Conservation (phyloP, 495 filamentous ascomycete species). For the Lasiosphaeria miniovina region DNA sequence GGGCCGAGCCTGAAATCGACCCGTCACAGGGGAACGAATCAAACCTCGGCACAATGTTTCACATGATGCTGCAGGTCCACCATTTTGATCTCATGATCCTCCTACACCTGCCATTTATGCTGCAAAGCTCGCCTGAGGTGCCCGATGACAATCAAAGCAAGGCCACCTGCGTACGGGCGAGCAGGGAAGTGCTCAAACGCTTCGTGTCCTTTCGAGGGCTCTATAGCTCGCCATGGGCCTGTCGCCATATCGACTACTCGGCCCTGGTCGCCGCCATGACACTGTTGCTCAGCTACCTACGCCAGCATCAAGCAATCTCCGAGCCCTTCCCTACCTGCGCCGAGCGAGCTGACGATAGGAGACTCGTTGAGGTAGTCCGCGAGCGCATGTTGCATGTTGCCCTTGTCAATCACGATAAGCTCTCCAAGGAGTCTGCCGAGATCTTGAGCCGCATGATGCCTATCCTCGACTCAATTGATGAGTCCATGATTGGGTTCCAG, state of each 20-base stretch:
- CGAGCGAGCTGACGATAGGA: conserved; percentile 37
- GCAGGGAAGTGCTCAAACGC: conserved; percentile 39
- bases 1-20: conserved; percentile 25
- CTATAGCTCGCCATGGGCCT: conserved; percentile 35
- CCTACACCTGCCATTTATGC: conserved; percentile 48
- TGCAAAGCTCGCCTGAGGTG: conserved; percentile 40
- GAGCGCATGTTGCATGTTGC: conserved; percentile 40
- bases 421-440: conserved; percentile 37
- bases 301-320: conserved; percentile 25
- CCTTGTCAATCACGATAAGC: conserved; percentile 35
- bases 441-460: conserved; percentile 45
- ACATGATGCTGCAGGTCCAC: conserved; percentile 44
- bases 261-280: conserved; percentile 46
- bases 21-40: conserved; percentile 13
- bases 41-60: conserved; percentile 24
- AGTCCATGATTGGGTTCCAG: conserved; percentile 1
- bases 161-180: conserved; percentile 38
- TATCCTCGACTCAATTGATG: conserved; percentile 30
- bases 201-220: conserved; percentile 38
- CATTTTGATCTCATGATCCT: conserved; percentile 43
- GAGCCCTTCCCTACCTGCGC: conserved; percentile 29
- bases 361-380: conserved; percentile 31
- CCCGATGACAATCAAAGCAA: conserved; percentile 48
- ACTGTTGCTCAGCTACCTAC: conserved; percentile 40
- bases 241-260: conserved; percentile 45